These are phyloP conservation scores for Vanilla planifolia DNA, from an alignment of 106 monocot genomes.

Conservation along the genomic window DNA sequence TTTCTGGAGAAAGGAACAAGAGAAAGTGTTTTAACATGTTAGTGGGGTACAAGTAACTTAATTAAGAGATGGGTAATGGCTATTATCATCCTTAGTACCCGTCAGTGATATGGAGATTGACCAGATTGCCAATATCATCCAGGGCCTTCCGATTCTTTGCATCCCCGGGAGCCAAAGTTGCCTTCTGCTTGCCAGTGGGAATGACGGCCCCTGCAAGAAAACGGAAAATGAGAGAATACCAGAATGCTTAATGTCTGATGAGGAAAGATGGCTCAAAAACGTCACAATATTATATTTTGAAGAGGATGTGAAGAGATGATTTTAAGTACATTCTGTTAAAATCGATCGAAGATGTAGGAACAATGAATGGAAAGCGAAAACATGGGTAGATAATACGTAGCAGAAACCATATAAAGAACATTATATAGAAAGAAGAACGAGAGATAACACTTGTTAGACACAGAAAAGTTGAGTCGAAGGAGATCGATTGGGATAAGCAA, in stretches of 20 bases:
- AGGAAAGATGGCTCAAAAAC: not conserved
- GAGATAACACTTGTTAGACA: too few relatives aligned
- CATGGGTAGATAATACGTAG: too few relatives aligned
- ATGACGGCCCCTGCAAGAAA: conserved; percentile 1
- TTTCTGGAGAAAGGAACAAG: conserved; percentile 1
- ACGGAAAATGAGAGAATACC: not conserved
- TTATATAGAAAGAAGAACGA: too few relatives aligned
- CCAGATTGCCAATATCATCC: conserved; percentile 20
- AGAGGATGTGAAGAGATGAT: too few relatives aligned
- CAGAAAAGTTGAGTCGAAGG: not conserved
- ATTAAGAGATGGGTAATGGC: not conserved
- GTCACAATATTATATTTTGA: not conserved
- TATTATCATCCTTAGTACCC: not conserved
- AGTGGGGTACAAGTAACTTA: not conserved
- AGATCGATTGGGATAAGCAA: too few relatives aligned
- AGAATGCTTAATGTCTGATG: not conserved
- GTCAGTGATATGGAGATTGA: conserved; percentile 6
- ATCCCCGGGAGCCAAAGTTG: conserved; percentile 4
- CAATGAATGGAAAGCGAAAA: too few relatives aligned
- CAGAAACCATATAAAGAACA: too few relatives aligned
- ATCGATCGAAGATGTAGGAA: too few relatives aligned
- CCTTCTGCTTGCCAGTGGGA: conserved; percentile 9
- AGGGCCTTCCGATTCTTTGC: conserved; percentile 19
- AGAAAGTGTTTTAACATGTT: too few relatives aligned
- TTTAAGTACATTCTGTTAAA: too few relatives aligned